phyloP scores from a whole-genome alignment of 192 early-diverging fungal genomes.

The Funneliformis geosporum region DNA sequence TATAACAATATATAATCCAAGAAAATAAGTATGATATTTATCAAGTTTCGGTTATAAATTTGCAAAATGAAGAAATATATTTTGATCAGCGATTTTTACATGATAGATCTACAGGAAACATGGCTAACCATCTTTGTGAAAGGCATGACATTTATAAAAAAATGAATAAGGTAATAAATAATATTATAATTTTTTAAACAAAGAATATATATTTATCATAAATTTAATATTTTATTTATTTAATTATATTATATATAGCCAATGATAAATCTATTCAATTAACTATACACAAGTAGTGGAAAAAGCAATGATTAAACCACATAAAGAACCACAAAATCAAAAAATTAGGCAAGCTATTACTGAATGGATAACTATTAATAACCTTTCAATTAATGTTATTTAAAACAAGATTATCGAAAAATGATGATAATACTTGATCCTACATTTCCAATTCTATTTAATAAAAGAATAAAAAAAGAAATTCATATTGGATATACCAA shows the following conservation, averaged over 20 bases:
- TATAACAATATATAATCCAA: too few species aligned
- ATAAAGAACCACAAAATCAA: background rate
- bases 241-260: background rate
- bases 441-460: background rate
- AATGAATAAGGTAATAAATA: too few species aligned
- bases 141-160: too few species aligned
- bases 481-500: background rate
- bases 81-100: too few species aligned
- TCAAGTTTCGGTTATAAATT: too few species aligned
- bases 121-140: too few species aligned
- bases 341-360: constrained; percentile 9
- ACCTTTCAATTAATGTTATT: background rate
- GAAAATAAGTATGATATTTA: too few species aligned
- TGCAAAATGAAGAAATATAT: too few species aligned
- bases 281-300: background rate
- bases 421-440: background rate
- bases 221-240: background rate
- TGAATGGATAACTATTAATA: background rate
- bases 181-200: too few species aligned
- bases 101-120: too few species aligned
- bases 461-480: constrained; percentile 10
- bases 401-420: background rate
- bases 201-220: too few species aligned
- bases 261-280: background rate
- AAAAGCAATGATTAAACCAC: background rate